A percentile compares a stretch with the other conserved stretches of the same genome.
Conservation (phyloP, 2,329 filamentous ascomycete species). For the Akanthomyces muscarius region DNA sequence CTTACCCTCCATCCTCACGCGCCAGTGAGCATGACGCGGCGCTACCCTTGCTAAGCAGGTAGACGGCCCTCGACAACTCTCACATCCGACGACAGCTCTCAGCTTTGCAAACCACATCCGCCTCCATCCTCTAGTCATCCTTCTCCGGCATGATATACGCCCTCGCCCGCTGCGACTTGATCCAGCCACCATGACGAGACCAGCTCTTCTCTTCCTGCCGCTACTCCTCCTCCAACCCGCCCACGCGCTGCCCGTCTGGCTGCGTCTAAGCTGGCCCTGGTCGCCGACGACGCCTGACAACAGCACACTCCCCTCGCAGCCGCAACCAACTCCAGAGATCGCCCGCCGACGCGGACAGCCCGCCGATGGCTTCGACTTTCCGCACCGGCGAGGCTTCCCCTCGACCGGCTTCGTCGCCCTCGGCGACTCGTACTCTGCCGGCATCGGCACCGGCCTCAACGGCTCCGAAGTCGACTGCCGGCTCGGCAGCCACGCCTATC, state of each 20-base stretch:
- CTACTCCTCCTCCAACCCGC: constrained; percentile 1
- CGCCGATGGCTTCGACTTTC: constrained; percentile 14
- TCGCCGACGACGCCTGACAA: background rate
- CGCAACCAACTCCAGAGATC: background rate
- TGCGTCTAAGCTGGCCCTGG: constrained; percentile 13
- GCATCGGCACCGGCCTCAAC: constrained; percentile 43
- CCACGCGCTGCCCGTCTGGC: constrained; percentile 1
- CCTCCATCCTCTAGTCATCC: background rate
- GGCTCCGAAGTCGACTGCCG: constrained; percentile 40
- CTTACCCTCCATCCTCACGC: background rate
- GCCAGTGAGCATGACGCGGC: background rate
- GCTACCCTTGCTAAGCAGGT: background rate
- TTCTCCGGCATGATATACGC: background rate
- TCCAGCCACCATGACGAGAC: constrained; percentile 1
- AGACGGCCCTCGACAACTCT: too few species aligned
- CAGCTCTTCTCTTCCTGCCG: background rate
- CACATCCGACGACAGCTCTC: background rate
- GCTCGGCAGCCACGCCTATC: constrained; percentile 39
- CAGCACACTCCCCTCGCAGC: background rate
- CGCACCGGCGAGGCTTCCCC: constrained; percentile 17
- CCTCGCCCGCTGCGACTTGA: background rate
- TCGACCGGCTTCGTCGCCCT: constrained; percentile 38
- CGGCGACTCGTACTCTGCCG: constrained; percentile 46
- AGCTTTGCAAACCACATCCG: background rate
- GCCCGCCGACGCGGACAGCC: constrained; percentile 3